These are phyloP conservation scores for Salmacisia buchloeana DNA, from an alignment of 1,284 basidiomycete genomes.

Conservation along the genomic window DNA sequence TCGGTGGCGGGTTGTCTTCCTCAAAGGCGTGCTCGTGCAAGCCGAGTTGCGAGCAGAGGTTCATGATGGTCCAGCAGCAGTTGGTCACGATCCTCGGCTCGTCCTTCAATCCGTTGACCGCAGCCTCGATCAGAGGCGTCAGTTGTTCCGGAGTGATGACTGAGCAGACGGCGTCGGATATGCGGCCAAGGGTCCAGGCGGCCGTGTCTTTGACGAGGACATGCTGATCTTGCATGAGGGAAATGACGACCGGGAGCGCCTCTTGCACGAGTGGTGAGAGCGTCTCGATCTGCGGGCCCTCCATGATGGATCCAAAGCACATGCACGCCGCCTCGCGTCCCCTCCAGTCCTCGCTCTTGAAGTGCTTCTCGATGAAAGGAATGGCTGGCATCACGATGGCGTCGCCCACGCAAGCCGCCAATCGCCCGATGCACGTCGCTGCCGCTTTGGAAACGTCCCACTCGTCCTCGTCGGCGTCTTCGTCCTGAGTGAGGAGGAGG, in stretches of 20 bases:
- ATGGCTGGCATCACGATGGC: conserved; percentile 85
- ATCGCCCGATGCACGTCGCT: conserved; percentile 81
- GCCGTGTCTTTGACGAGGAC: conserved; percentile 90
- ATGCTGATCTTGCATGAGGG: conserved; percentile 86
- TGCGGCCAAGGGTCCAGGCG: conserved; percentile 93
- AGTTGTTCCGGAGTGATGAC: conserved; percentile 87
- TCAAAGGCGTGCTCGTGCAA: conserved; percentile 19
- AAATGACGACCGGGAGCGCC: conserved; percentile 86
- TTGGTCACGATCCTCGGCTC: conserved; percentile 82
- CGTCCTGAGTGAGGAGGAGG: conserved; percentile 85
- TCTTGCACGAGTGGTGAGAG: conserved; percentile 88
- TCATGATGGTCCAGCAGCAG: conserved; percentile 95
- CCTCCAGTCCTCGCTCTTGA: conserved; percentile 85
- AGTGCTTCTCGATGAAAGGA: conserved; percentile 95
- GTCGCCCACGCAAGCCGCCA: conserved; percentile 86
- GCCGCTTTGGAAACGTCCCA: conserved; percentile 99
- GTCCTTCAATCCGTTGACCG: conserved; percentile 76
- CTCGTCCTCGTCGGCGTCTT: conserved; percentile 96
- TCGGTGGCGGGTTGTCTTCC: conserved; percentile 58
- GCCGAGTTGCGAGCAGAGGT: conserved; percentile 57
- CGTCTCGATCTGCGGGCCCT: conserved; percentile 81
- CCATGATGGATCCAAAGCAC: conserved; percentile 95
- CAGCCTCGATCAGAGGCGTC: conserved; percentile 75
- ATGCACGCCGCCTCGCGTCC: conserved; percentile 93
- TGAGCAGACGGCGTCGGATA: conserved; percentile 81